A percentile compares a stretch with the other conserved stretches of the same genome.
phyloP scores from a whole-genome alignment of 371 early-diverging fungal genomes.

The Mucor indicus region DNA sequence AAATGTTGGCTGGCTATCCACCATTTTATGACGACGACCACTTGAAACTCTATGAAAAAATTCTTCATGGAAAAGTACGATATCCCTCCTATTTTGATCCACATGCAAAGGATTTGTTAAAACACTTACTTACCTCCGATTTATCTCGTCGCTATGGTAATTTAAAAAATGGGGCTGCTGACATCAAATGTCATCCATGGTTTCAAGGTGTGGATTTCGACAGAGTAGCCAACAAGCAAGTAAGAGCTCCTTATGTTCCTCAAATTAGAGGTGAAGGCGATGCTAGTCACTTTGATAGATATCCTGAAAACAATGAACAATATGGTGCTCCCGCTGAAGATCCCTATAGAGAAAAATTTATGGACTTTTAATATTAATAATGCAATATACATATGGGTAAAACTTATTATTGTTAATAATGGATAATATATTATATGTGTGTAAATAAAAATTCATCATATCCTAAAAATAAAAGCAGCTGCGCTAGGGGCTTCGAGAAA shows the following conservation, averaged over 20 bases:
- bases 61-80: constrained; percentile 80
- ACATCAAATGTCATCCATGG: constrained; percentile 95
- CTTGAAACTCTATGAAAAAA: constrained; percentile 92
- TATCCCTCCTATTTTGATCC: constrained; percentile 93
- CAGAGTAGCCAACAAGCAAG: constrained; percentile 66
- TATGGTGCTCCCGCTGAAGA: constrained; percentile 41
- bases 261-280: constrained; percentile 85
- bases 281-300: constrained; percentile 91
- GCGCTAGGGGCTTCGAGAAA: no score
- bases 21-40: constrained; percentile 98
- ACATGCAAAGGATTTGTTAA: constrained; percentile 85
- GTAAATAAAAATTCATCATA: no score
- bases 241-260: constrained; percentile 91
- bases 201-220: constrained; percentile 94
- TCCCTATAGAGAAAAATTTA: constrained; percentile 35
- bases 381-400: no score
- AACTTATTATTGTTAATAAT: no score
- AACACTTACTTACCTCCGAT: constrained; percentile 84
- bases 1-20: constrained; percentile 68
- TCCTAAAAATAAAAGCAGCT: no score
- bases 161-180: constrained; percentile 82
- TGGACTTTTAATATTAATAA: constrained; percentile 35
- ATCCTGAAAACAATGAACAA: constrained; percentile 74
- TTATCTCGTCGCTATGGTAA: constrained; percentile 91
- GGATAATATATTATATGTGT: no score